Evolutionary conservation across 2,329 filamentous ascomycete genomes (phyloP).

Genomic region (Nothophaeocryptopus gaeumannii): DNA sequence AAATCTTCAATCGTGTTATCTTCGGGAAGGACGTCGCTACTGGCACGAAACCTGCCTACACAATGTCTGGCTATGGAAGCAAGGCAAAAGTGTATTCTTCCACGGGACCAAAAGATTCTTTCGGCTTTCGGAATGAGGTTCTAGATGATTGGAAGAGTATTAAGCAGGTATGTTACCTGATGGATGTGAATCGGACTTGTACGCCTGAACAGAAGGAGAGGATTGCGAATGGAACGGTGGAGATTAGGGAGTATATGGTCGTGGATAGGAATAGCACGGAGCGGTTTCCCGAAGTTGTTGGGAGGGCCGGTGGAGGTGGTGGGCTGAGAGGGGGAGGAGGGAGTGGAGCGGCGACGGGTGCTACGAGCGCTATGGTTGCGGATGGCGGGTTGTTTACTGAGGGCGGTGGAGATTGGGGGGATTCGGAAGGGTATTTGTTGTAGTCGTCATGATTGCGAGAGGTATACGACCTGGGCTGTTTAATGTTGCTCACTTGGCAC

Average conservation of each 20-base stretch:
- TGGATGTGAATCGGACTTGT: constrained; percentile 15
- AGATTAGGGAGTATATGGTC: constrained; percentile 17
- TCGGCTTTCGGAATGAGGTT: constrained; percentile 46
- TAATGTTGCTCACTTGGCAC: no score
- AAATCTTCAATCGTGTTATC: constrained; percentile 48
- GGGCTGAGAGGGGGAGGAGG: neutral
- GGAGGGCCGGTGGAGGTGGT: neutral
- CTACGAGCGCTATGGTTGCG: no score
- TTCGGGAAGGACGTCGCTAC: constrained; percentile 46
- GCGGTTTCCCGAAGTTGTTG: constrained; percentile 18
- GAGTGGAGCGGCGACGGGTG: no score
- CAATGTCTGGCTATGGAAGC: no score
- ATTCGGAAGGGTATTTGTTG: no score
- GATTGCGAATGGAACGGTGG: constrained; percentile 15
- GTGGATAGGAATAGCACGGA: constrained; percentile 17
- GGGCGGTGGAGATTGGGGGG: no score
- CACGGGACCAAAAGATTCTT: constrained; percentile 38
- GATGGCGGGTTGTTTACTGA: no score
- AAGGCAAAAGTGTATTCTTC: constrained; percentile 36
- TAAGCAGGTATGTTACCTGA: constrained; percentile 17
- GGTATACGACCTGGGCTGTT: no score
- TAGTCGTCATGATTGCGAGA: no score
- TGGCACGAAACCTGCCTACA: constrained; percentile 24
- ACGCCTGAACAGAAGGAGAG: constrained; percentile 15
- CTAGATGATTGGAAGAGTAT: constrained; percentile 21